Conservation (phyloP, 108 stramenopile species). For the Aureococcus anophagefferens region DNA sequence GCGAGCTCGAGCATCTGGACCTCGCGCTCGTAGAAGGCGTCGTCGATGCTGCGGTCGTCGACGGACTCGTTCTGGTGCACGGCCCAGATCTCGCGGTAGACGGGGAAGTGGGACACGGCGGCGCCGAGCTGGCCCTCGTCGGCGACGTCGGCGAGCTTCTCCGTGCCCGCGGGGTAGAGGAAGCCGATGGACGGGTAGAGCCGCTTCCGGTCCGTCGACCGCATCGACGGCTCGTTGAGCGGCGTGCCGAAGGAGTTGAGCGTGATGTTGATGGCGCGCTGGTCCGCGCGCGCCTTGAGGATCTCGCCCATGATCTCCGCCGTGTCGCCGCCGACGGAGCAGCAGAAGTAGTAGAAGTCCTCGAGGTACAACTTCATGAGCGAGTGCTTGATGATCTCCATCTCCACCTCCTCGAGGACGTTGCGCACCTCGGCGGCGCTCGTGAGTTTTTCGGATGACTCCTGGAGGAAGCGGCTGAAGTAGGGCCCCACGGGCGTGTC, state of each 20-base stretch:
- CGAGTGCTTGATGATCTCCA: conserved; percentile 96
- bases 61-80: conserved; percentile 66
- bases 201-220: conserved; percentile 79
- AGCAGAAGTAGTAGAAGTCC: conserved; percentile 76
- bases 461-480: conserved; percentile 80
- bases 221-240: conserved; percentile 86
- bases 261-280: conserved; percentile 94
- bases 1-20: conserved; percentile 88
- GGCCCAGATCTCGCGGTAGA: conserved; percentile 83
- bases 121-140: conserved; percentile 70
- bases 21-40: conserved; percentile 96
- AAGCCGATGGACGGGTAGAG: conserved; percentile 92
- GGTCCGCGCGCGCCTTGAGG: conserved; percentile 89
- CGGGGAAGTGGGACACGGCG: conserved; percentile 77
- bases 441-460: conserved; percentile 41
- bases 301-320: conserved; percentile 86
- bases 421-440: conserved; percentile 58
- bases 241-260: conserved; percentile 94
- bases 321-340: conserved; percentile 79
- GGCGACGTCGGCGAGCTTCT: conserved; percentile 72
- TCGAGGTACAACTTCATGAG: conserved; percentile 96
- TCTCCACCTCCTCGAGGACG: conserved; percentile 92
- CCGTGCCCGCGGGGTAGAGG: conserved; percentile 90
- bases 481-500: conserved; percentile 97
- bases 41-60: conserved; percentile 83